Evolutionary conservation across 352 stramenopile species (phyloP), one percentile per base, ranked within the genome.

Genomic region (Pythium graminicola): DNA sequence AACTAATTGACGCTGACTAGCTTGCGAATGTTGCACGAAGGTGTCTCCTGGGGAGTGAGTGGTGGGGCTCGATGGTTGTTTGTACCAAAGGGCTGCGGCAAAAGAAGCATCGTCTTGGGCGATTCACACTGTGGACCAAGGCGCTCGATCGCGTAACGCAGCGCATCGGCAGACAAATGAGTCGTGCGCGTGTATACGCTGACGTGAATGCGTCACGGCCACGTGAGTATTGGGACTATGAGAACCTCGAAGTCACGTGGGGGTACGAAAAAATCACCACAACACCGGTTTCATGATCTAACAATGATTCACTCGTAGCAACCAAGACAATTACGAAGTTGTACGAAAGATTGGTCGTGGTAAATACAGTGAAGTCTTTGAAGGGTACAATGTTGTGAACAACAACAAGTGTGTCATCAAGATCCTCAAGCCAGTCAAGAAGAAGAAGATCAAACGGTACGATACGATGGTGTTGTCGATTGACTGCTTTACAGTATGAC

Each of bases 361-460:
- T 54, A 99, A 99, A 82, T 99, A 99, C 75, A 98, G 85, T 55
- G 97, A 99, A 64, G 95, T 98, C 45, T 98, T 98, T 59, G 88
- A 97, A 62, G 97, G 97, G n/a, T 92, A 98, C 64, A 99, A 98
- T 61, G 85, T 98, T 22, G 72, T 76, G 17, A 99, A 95, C 68
- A 97, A 97, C 60, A 89, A 82, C 29, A 97, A 97, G 60, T 99
- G 96, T 69, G 96, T 99, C n/a, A 97, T 99, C 59, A 99, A 99
- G 83, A 99, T 99, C 65, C 84, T 99, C 43, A 99, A 99, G 76
- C 97, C 97, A 13, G 96, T 99, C n/a, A 99, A 99, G 86, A 99
- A 99, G 85, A 99, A 99, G 79, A 99, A 99, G 81, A 99, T 99
- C 70, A 99, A 99, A 69, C 81, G 94, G 62, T 89, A 33, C 33